phyloP scores from a whole-genome alignment of 352 stramenopile species.

The Phytophthora gonapodyides region DNA sequence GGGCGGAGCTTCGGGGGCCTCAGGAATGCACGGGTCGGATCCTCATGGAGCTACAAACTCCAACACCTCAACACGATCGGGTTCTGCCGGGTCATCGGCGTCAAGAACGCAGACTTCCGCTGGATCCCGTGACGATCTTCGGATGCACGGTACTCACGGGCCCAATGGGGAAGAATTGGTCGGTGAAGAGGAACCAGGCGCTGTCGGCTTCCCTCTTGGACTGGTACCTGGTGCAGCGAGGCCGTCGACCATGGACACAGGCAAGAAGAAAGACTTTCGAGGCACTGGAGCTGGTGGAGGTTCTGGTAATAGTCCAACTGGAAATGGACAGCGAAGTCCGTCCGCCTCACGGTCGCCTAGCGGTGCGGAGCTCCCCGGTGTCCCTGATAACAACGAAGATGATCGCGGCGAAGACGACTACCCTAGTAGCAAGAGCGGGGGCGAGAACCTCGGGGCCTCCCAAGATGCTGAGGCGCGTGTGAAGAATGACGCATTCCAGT shows the following conservation, averaged over 20 bases:
- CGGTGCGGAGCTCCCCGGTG: slow-evolving; percentile 19
- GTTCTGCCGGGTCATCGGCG: slow-evolving; percentile 59
- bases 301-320: slow-evolving; percentile 8
- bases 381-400: slow-evolving; percentile 35
- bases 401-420: slow-evolving; percentile 32
- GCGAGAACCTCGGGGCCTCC: slow-evolving; percentile 7
- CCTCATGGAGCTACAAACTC: slow-evolving; percentile 19
- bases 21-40: slow-evolving; percentile 7
- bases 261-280: slow-evolving; percentile 44
- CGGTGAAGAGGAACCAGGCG: slow-evolving; percentile 60
- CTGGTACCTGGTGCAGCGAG: slow-evolving; percentile 54
- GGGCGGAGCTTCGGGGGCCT: neutral
- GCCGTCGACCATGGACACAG: slow-evolving; percentile 68
- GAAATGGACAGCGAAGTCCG: slow-evolving; percentile 41
- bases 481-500: slow-evolving; percentile 78
- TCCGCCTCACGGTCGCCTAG: slow-evolving; percentile 35
- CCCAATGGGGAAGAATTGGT: slow-evolving; percentile 44
- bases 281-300: neutral
- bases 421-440: slow-evolving; percentile 6
- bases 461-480: slow-evolving; percentile 28
- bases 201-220: slow-evolving; percentile 62
- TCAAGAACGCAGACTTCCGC: slow-evolving; percentile 57
- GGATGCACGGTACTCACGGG: slow-evolving; percentile 23
- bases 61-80: slow-evolving; percentile 34
- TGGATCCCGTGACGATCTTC: slow-evolving; percentile 50